A percentile compares a stretch with the other conserved stretches of the same genome.
Conservation (phyloP, 257 asterid species). For the Jacaranda copaia region DNA sequence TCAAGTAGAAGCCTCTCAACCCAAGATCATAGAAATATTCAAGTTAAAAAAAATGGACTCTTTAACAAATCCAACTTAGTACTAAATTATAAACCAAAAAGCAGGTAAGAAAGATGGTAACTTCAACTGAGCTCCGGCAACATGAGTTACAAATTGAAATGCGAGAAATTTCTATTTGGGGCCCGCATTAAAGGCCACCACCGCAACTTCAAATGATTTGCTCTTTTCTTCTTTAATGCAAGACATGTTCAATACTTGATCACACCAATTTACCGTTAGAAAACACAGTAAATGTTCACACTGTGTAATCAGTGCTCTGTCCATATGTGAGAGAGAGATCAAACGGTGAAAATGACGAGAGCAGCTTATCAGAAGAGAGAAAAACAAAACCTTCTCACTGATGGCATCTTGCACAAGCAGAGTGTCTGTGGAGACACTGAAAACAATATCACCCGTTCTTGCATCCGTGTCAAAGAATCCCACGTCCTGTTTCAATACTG, state of each 20-base stretch:
- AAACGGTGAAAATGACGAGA: constrained; percentile 8
- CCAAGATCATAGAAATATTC: not conserved
- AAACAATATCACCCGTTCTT: constrained; percentile 96
- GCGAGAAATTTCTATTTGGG: constrained; percentile 33
- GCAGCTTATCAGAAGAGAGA: not conserved
- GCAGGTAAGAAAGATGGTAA: not conserved
- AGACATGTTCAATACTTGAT: constrained; percentile 35
- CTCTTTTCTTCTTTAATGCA: constrained; percentile 41
- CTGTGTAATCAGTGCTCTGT: constrained; percentile 19
- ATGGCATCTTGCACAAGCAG: constrained; percentile 99
- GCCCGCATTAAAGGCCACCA: constrained; percentile 50
- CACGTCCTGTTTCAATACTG: constrained; percentile 95
- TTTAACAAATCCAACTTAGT: too few relatives aligned
- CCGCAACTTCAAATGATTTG: constrained; percentile 32
- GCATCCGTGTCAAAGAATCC: constrained; percentile 99
- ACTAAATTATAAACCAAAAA: not conserved
- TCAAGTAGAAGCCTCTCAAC: not conserved
- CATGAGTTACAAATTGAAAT: constrained; percentile 36
- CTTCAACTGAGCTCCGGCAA: constrained; percentile 23
- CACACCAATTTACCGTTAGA: constrained; percentile 49
- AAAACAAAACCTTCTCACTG: constrained; percentile 81
- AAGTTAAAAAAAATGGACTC: not conserved
- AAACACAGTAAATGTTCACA: constrained; percentile 32
- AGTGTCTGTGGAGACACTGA: constrained; percentile 96
- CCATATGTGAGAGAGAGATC: not conserved